Evolutionary conservation across 2,329 filamentous ascomycete species (phyloP).

Genomic region (Ceratocystis eucalypticola): DNA sequence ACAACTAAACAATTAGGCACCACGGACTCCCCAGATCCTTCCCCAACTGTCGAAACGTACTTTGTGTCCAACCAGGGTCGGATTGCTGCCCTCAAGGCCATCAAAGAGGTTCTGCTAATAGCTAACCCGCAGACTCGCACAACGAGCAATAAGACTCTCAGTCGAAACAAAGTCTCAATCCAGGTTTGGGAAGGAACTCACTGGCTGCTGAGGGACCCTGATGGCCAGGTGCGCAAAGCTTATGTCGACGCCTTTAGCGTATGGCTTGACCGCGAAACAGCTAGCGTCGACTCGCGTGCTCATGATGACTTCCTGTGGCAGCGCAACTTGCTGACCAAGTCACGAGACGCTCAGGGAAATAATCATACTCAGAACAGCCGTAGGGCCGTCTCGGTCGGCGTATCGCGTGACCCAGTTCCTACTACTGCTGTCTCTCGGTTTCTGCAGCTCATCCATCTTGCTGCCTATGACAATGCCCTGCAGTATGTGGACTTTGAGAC

Average conservation of each 20-base stretch:
- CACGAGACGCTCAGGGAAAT: slow-evolving; percentile 22
- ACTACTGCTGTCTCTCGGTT: slow-evolving; percentile 47
- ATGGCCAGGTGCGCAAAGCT: slow-evolving; percentile 64
- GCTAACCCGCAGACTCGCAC: slow-evolving; percentile 56
- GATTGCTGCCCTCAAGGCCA: slow-evolving; percentile 56
- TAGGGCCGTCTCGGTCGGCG: slow-evolving; percentile 56
- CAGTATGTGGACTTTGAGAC: slow-evolving; percentile 58
- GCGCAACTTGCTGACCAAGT: slow-evolving; percentile 30
- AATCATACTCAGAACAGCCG: slow-evolving; percentile 29
- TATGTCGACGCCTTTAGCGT: slow-evolving; percentile 73
- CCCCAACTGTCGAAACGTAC: slow-evolving; percentile 35
- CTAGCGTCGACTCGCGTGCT: slow-evolving; percentile 48
- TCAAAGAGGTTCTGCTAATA: slow-evolving; percentile 70
- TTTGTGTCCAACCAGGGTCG: slow-evolving; percentile 44
- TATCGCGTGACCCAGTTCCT: slow-evolving; percentile 38
- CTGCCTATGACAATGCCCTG: slow-evolving; percentile 76
- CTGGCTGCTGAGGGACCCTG: slow-evolving; percentile 72
- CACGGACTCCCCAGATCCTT: slow-evolving; percentile 31
- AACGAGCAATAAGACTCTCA: slow-evolving; percentile 47
- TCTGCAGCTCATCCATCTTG: slow-evolving; percentile 67
- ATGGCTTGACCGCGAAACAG: slow-evolving; percentile 76
- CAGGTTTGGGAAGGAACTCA: slow-evolving; percentile 94
- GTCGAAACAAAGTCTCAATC: slow-evolving; percentile 61
- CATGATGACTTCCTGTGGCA: slow-evolving; percentile 40
- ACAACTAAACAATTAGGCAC: slow-evolving; percentile 19